Evolutionary conservation across 192 early-diverging fungal species (phyloP), one percentile per base, ranked within the genome.

Genomic region (Chytriomyces confervae): DNA sequence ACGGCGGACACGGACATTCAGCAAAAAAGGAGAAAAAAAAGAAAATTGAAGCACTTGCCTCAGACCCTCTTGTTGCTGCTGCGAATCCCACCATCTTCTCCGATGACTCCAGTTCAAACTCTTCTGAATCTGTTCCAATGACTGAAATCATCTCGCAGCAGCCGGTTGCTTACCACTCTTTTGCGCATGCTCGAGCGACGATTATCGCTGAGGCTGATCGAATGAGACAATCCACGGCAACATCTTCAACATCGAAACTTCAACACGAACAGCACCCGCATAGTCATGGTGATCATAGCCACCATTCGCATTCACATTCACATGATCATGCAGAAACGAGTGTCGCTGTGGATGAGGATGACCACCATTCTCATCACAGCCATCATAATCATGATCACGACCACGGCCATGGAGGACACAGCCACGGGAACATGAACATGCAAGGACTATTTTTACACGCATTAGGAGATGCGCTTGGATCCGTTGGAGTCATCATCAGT

Each of bases 371-470:
- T 45, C 27, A 78, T 53, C 69, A 79, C 62, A 57, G 61, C 53
- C 20, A 76, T 65, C 64, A 75, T 23, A 46, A 76, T 60, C 44
- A 60, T 20, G n/a, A 62, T 71, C 63, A 81, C 61, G 23, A 50
- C 16, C 81, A 77, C 68, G 90, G 92, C 64, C 77, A 84, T 36
- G 91, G 87, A 46, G 53, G 76, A 5, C 85, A 86, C 63, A 63
- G 62, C 48, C 51, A 67, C 49, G 62, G 51, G 20, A 83, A 86
- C 65, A 80, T 93, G 71, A 92, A 93, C 78, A 91, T 92, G 89
- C 88, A 79, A 24, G 90, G 89, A 62, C 88, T 98, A 10, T 96
- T 95, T 83, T 82, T 98, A 49, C 95, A 98, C 84, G 92, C 96
- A 43, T 81, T 96, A 18, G 95, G 96, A 61, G 96, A 98, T 81